Percentiles rank a stretch among this genome's conserved stretches.
These are phyloP conservation scores for Babesia sp. DNA, from an alignment of 169 alveolate species.

Conservation along the genomic window DNA sequence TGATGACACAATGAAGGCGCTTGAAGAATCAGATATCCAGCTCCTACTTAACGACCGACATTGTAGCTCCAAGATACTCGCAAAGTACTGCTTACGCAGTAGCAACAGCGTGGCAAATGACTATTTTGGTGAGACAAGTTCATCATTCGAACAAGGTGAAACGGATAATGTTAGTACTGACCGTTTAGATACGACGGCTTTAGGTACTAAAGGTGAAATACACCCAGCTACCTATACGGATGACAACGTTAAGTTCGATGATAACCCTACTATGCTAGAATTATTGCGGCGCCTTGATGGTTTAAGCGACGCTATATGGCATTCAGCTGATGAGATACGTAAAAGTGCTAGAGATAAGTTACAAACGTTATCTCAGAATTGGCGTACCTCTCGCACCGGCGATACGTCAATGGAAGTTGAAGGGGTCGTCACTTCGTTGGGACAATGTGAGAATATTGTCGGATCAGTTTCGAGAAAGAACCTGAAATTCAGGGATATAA, in stretches of 20 bases:
- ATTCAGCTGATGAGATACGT: background rate
- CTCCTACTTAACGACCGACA: background rate
- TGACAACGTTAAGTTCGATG: background rate
- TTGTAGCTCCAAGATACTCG: background rate
- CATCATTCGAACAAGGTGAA: background rate
- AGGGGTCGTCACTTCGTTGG: background rate
- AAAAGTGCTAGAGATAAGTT: background rate
- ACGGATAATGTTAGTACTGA: background rate
- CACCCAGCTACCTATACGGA: background rate
- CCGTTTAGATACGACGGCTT: too few species aligned
- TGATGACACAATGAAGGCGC: background rate
- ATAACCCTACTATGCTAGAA: background rate
- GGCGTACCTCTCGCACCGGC: background rate
- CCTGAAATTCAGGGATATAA: conserved; percentile 7
- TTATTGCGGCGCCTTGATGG: background rate
- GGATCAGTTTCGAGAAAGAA: conserved; percentile 37
- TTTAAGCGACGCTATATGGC: conserved; percentile 1
- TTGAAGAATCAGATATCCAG: background rate
- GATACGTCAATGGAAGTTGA: background rate
- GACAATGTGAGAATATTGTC: conserved; percentile 19
- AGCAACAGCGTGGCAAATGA: background rate
- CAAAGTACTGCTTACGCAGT: background rate
- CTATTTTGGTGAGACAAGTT: too few species aligned
- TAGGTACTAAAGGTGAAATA: too few species aligned
- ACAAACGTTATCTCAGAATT: background rate